Conservation (phyloP, 1,284 basidiomycete genomes). For the Pyrrhoderma lamaoense region DNA sequence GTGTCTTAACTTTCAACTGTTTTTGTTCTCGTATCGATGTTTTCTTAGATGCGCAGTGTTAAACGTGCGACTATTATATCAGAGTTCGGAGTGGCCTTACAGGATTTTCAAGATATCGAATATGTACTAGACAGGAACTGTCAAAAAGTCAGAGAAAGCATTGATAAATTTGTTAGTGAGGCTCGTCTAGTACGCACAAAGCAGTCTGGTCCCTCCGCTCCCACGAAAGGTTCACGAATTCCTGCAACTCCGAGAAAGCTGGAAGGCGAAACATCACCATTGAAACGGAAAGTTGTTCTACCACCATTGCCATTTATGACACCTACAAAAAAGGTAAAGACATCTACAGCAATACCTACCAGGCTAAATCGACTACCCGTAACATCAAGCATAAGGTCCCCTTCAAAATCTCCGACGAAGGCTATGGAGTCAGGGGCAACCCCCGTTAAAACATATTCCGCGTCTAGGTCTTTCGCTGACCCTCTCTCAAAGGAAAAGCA, state of each 20-base stretch:
- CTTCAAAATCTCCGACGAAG: not conserved
- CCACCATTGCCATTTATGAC: slow-evolving; percentile 10
- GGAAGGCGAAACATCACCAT: not conserved
- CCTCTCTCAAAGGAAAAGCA: not conserved
- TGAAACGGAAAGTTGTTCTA: slow-evolving; percentile 10
- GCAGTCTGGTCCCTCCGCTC: not conserved
- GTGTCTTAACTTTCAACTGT: slow-evolving; percentile 1
- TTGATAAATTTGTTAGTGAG: slow-evolving; percentile 12
- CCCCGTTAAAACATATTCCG: slow-evolving; percentile 1
- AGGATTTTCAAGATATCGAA: slow-evolving; percentile 11
- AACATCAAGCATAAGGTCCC: not conserved
- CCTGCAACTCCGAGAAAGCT: not conserved
- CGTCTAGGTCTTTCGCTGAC: not conserved
- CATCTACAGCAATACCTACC: slow-evolving; percentile 1
- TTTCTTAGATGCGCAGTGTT: slow-evolving; percentile 9
- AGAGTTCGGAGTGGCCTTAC: slow-evolving; percentile 5
- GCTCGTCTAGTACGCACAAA: not conserved
- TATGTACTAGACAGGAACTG: slow-evolving; percentile 7
- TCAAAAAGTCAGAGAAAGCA: slow-evolving; percentile 7
- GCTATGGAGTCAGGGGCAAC: not conserved
- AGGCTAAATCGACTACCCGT: slow-evolving; percentile 16
- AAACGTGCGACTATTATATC: slow-evolving; percentile 9
- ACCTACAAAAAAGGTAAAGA: slow-evolving; percentile 10
- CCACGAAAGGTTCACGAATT: slow-evolving; percentile 2
- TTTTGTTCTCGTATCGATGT: not conserved